phyloP scores from a whole-genome alignment of 768 basidiomycete genomes.

The Kwoniella shandongensis region DNA sequence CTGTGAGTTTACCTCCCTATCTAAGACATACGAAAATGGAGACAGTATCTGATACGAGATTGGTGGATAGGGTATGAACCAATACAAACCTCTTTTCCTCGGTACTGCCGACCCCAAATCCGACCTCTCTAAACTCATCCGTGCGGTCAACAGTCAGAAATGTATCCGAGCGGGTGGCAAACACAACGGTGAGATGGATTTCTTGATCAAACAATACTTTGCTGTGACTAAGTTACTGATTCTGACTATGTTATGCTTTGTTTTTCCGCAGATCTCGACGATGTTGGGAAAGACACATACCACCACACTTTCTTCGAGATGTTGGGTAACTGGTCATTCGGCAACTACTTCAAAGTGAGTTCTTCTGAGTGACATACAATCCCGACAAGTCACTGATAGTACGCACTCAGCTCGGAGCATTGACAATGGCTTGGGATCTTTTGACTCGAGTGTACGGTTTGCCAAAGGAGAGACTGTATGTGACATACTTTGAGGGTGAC shows the following conservation, averaged over 20 bases:
- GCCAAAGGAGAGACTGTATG: constrained; percentile 86
- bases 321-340: constrained; percentile 99
- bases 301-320: constrained; percentile 98
- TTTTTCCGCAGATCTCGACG: constrained; percentile 81
- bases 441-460: constrained; percentile 85
- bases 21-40: neutral
- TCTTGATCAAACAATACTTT: no score
- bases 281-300: constrained; percentile 97
- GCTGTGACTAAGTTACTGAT: no score
- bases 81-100: constrained; percentile 98
- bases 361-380: neutral
- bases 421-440: constrained; percentile 89
- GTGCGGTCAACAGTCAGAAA: constrained; percentile 95
- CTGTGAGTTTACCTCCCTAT: constrained; percentile 62
- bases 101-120: constrained; percentile 95
- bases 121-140: constrained; percentile 81
- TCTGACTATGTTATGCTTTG: neutral
- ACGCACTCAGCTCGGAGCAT: constrained; percentile 76
- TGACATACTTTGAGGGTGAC: constrained; percentile 97
- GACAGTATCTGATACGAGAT: neutral
- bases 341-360: constrained; percentile 97
- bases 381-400: constrained; percentile 6
- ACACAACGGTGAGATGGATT: constrained; percentile 72
- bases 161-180: constrained; percentile 99
- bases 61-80: constrained; percentile 53